phyloP scores from a whole-genome alignment of 768 basidiomycete genomes.

The Cystobasidiopsis lactophilus region DNA sequence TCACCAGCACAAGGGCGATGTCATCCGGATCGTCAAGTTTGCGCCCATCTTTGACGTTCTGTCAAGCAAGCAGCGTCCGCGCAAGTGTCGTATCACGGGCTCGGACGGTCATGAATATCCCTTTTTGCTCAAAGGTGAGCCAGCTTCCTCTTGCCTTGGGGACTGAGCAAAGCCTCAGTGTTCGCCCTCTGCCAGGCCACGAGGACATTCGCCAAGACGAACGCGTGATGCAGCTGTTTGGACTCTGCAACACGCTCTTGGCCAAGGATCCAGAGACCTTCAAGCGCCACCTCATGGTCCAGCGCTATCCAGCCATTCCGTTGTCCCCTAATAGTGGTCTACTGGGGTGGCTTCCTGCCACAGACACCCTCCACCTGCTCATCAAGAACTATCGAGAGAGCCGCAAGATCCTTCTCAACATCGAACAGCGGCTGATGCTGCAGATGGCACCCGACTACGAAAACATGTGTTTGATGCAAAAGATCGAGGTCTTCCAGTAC shows the following conservation, averaged over 20 bases:
- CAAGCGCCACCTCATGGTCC: constrained; percentile 86
- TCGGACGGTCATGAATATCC: constrained; percentile 84
- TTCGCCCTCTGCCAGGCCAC: too few relatives aligned
- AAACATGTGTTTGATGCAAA: constrained; percentile 74
- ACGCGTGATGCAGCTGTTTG: constrained; percentile 95
- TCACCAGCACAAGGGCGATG: constrained; percentile 59
- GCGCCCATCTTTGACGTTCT: constrained; percentile 78
- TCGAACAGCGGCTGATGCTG: constrained; percentile 95
- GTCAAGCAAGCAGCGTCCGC: constrained; percentile 85
- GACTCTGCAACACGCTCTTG: constrained; percentile 82
- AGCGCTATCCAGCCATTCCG: constrained; percentile 76
- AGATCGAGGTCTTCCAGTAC: constrained; percentile 98
- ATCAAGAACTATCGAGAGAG: constrained; percentile 41
- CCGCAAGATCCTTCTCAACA: constrained; percentile 85
- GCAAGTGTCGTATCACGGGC: constrained; percentile 64
- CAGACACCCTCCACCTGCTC: not conserved
- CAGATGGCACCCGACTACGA: constrained; percentile 95
- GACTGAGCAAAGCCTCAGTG: constrained; percentile 20
- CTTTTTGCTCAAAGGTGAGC: constrained; percentile 77
- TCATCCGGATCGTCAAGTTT: constrained; percentile 64
- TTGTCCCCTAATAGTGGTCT: constrained; percentile 88
- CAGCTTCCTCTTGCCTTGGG: constrained; percentile 31
- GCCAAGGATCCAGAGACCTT: constrained; percentile 84
- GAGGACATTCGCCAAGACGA: constrained; percentile 98
- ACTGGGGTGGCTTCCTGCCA: constrained; percentile 60